Conservation (phyloP, 352 stramenopile genomes). For the Phytophthora sp. region DNA sequence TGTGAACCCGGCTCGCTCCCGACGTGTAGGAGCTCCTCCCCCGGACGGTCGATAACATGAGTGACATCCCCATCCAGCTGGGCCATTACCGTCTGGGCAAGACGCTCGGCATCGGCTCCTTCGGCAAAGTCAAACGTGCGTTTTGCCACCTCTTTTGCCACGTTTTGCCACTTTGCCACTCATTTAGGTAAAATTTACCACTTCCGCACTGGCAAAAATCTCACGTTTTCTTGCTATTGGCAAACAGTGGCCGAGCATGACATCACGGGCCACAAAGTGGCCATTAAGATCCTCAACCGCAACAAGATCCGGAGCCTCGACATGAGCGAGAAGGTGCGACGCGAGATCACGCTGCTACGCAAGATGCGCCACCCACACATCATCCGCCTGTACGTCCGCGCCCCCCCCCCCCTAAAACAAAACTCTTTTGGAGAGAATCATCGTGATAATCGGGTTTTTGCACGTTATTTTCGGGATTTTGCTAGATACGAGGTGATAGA, state of each 20-base stretch:
- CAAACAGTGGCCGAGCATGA: constrained; percentile 95
- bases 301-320: constrained; percentile 98
- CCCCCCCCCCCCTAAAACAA: not conserved
- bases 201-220: not conserved
- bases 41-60: constrained; percentile 47
- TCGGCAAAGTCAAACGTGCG: constrained; percentile 98
- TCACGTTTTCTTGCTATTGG: not conserved
- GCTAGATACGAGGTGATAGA: constrained; percentile 97
- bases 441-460: constrained; percentile 8
- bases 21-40: constrained; percentile 1
- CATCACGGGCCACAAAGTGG: constrained; percentile 98
- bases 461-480: not conserved
- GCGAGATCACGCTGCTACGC: constrained; percentile 99
- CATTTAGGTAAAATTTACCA: constrained; percentile 15
- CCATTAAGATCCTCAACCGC: constrained; percentile 99
- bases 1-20: not conserved
- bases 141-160: constrained; percentile 1
- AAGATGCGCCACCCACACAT: constrained; percentile 99
- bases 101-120: constrained; percentile 99
- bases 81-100: constrained; percentile 98
- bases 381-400: constrained; percentile 95
- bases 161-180: not conserved
- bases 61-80: constrained; percentile 93
- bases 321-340: constrained; percentile 99
- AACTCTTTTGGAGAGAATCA: not conserved